phyloP scores from a whole-genome alignment of 306 rosid species.

The Canavalia ensiformis region DNA sequence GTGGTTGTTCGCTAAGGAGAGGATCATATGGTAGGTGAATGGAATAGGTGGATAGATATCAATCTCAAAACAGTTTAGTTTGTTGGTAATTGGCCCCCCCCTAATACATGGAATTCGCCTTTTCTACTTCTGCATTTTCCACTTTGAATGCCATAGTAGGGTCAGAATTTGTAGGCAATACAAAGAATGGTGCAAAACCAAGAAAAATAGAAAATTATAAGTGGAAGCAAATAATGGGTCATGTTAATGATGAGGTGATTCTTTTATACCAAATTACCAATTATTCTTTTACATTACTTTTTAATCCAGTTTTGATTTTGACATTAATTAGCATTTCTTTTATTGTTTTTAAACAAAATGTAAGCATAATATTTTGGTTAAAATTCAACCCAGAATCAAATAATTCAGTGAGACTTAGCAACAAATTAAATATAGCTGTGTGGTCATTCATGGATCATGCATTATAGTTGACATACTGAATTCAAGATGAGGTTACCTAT shows the following conservation, averaged over 20 bases:
- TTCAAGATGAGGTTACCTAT: too few relatives aligned
- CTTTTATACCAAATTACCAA: background rate
- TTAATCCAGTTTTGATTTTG: background rate
- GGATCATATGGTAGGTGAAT: slow-evolving; percentile 31
- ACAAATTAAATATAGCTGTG: background rate
- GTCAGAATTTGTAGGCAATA: slow-evolving; percentile 50
- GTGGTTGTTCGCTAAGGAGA: background rate
- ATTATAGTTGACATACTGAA: background rate
- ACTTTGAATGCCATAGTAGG: slow-evolving; percentile 36
- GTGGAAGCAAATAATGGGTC: background rate
- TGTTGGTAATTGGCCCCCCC: background rate
- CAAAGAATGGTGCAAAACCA: slow-evolving; percentile 39
- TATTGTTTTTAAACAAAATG: too few relatives aligned
- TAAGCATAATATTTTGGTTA: too few relatives aligned
- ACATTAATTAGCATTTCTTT: too few relatives aligned
- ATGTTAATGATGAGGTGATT: too few relatives aligned
- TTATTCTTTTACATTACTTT: background rate
- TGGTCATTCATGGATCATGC: background rate
- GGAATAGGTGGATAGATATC: background rate
- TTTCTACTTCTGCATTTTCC: slow-evolving; percentile 25
- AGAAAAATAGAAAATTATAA: background rate
- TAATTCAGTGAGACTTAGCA: background rate
- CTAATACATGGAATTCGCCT: background rate
- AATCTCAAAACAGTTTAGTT: background rate
- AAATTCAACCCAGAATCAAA: background rate